Evolutionary conservation across 2,329 filamentous ascomycete species (phyloP), one percentile per base, ranked within the genome.

Genomic region (Bretziella fagacearum): DNA sequence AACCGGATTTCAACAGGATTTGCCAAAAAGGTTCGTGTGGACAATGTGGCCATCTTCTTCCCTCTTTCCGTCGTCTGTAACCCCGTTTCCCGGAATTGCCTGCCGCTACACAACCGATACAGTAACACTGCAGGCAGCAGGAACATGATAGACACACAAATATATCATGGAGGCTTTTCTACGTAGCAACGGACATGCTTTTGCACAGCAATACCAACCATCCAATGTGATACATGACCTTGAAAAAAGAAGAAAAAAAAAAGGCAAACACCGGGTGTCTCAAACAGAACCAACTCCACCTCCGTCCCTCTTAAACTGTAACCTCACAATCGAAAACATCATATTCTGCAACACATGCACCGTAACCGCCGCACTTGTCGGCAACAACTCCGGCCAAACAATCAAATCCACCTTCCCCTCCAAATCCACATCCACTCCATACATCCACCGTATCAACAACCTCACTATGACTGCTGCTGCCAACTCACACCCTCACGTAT

Each of bases 281-380:
- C 18, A 33, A n/a, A 33, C 18, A 15, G 17, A 33, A 17, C n/a
- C 30, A 17, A 33, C 6, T 7, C 13, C n/a, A n/a, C n/a, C n/a
- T n/a, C n/a, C n/a, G n/a, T n/a, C 15, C 17, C 20, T 39, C 26
- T 60, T 65, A 54, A 81, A 81, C 53, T 73, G 69, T 56, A 81
- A 61, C 52, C 77, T 68, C 29, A 80, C 72, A 55, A 81, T 81
- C 39, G 74, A 77, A 61, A 81, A 81, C 48, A 81, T 60, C 77
- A 81, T 81, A 58, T 81, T 81, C 62, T 81, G 77, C 60, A 81
- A 57, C 44, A 81, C 77, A 55, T 81, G 77, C 57, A 81, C 62
- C 63, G 74, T 75, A 18, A 80, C 77, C 18, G 73, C 74, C 17
- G 78, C 72, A 47, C 73, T 73, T 2, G 77, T 79, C 15, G 77